These are phyloP conservation scores for Yarrowia galli DNA, from an alignment of 1,139 yeast species.

Conservation along the genomic window DNA sequence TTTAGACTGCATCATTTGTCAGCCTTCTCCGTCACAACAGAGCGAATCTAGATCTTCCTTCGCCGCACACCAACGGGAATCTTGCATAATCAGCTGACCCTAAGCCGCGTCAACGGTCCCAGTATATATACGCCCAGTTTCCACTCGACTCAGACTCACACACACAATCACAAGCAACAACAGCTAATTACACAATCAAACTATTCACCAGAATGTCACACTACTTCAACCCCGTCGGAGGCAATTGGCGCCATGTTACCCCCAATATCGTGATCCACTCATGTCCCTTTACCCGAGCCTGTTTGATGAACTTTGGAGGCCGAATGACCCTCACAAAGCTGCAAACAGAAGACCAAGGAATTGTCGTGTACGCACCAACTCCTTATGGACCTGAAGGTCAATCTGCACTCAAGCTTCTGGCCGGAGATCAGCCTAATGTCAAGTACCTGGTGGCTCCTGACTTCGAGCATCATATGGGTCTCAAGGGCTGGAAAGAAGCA, in stretches of 20 bases:
- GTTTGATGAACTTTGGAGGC: conserved; percentile 55
- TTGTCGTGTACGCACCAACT: conserved; percentile 67
- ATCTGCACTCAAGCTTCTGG: conserved; percentile 54
- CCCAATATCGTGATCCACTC: conserved; percentile 59
- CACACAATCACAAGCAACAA: not conserved
- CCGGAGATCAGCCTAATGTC: conserved; percentile 51
- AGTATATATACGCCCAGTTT: not conserved
- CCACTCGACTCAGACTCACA: not conserved
- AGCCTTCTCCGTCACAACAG: conserved; percentile 1
- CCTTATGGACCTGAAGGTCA: conserved; percentile 60
- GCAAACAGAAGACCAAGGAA: conserved; percentile 49
- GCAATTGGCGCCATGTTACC: conserved; percentile 57
- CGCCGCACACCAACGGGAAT: not conserved
- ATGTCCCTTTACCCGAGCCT: conserved; percentile 43
- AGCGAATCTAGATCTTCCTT: conserved; percentile 3
- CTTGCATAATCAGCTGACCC: conserved; percentile 13
- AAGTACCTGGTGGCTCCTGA: conserved; percentile 50
- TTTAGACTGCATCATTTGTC: conserved; percentile 11
- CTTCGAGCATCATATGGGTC: conserved; percentile 49
- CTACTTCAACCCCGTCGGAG: conserved; percentile 51
- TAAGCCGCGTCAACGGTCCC: not conserved
- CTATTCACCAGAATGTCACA: conserved; percentile 7
- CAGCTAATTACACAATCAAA: not conserved
- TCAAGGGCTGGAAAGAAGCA: conserved; percentile 58
- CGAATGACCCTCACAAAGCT: conserved; percentile 61